Base-by-base conservation (phyloP, 129 eudicot genomes). In the Saussurea involucrata region DNA sequence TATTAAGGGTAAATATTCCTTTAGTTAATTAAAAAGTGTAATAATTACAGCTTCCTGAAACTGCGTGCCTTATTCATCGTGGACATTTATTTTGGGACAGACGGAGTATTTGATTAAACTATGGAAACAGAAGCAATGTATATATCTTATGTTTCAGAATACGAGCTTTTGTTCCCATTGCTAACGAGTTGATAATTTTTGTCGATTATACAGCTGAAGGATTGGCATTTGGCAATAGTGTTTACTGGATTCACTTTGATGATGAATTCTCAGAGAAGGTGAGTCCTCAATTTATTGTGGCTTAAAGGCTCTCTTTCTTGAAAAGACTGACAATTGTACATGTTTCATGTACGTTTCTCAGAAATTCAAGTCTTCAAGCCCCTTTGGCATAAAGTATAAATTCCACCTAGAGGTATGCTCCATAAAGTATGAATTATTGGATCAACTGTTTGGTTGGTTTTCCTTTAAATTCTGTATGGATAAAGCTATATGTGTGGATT, bases 241-340 rank as follows among this genome's bases (percentile, higher is more conserved):
- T 95, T 68, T 95, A 81, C 77, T 90, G 97, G 97, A 88, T 92
- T 83, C 94, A 85, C 31, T 95, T 95, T 81, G 99, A 90, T 76
- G 97, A 95, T 80, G 95, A 95, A 80, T 90, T 84, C 78, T 76
- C 91, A 24, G 90, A 87, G 8, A 95, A 95, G 96, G 98, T 72
- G 18, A 87, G 33, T 71, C 76, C 17, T 70, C 44, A 36, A 11
- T 68, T 22, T 18, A 6, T 67, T 70, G 8, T 24, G 44, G 31
- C 46, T 24, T 72, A 58, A 24, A 77, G 24, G 71, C 22, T 29
- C 67, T 42, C 2, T 66, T 72, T 66, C 17, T 25, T n/a, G 24
- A 13, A 29, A 37, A 66, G 61, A 58, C 65, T 65, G 66, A 46
- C 72, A 57, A 37, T 81, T 60, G 40, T 65, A 70, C 53, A 17